phyloP scores from a whole-genome alignment of 2,329 filamentous ascomycete species.

The Septoria petroselini region DNA sequence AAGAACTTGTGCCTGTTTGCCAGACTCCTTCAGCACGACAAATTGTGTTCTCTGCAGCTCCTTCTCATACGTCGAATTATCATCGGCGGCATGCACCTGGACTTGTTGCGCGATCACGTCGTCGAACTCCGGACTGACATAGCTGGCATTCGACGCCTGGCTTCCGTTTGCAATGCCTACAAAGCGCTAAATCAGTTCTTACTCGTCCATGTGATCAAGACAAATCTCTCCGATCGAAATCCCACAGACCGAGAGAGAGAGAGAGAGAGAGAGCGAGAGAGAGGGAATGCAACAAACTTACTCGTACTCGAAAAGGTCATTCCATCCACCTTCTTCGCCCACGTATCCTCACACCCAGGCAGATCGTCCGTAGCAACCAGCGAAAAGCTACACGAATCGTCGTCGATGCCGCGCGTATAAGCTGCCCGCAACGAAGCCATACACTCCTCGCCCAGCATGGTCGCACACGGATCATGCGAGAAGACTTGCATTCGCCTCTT shows the following conservation, averaged over 20 bases:
- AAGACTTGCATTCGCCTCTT: slow-evolving; percentile 3
- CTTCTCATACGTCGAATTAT: slow-evolving; percentile 10
- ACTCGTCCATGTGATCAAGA: too few relatives aligned
- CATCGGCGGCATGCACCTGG: slow-evolving; percentile 2
- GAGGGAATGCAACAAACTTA: background rate
- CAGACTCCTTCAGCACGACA: slow-evolving; percentile 9
- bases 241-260: too few relatives aligned
- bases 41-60: slow-evolving; percentile 6
- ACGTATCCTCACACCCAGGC: slow-evolving; percentile 4
- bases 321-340: slow-evolving; percentile 1
- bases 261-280: too few relatives aligned
- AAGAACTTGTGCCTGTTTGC: slow-evolving; percentile 5
- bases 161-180: slow-evolving; percentile 7
- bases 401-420: background rate
- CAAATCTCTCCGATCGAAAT: too few relatives aligned
- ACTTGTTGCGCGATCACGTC: slow-evolving; percentile 5
- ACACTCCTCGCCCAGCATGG: slow-evolving; percentile 4
- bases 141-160: slow-evolving; percentile 7
- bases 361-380: background rate
- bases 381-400: background rate
- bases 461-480: background rate
- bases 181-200: background rate
- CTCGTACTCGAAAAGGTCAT: background rate
- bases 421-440: background rate
- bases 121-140: background rate